phyloP scores from a whole-genome alignment of 2,329 filamentous ascomycete species.

The Claviceps digitariae region DNA sequence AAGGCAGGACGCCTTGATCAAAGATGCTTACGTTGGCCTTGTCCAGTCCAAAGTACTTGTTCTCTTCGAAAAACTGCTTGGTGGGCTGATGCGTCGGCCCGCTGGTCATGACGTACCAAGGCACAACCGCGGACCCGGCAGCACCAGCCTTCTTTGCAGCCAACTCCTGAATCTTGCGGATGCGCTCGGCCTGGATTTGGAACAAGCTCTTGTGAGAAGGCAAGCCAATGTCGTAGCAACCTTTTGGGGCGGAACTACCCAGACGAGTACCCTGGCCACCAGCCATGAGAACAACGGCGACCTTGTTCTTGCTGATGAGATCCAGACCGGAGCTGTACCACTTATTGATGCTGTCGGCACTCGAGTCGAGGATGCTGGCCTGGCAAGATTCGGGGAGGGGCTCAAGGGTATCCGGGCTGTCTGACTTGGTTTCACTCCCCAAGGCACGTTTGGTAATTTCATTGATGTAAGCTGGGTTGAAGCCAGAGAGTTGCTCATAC shows the following conservation, averaged over 20 bases:
- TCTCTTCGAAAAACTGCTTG: conserved; percentile 81
- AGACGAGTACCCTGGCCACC: conserved; percentile 92
- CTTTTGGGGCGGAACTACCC: conserved; percentile 91
- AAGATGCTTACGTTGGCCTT: conserved; percentile 84
- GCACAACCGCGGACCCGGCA: conserved; percentile 50
- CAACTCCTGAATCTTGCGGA: conserved; percentile 70
- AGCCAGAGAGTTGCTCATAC: conserved; percentile 66
- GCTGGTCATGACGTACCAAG: conserved; percentile 99
- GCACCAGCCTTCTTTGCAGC: conserved; percentile 54
- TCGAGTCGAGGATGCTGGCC: conserved; percentile 85
- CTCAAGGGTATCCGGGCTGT: conserved; percentile 51
- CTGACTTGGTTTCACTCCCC: conserved; percentile 57
- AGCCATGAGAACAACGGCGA: conserved; percentile 88
- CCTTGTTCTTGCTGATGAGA: conserved; percentile 61
- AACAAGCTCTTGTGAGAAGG: conserved; percentile 90
- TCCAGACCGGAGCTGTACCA: conserved; percentile 81
- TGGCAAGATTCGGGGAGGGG: conserved; percentile 76
- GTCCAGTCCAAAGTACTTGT: conserved; percentile 81
- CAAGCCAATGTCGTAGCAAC: conserved; percentile 92
- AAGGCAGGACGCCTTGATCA: conserved; percentile 92
- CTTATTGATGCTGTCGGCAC: conserved; percentile 58
- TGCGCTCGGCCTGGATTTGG: conserved; percentile 93
- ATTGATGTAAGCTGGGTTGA: conserved; percentile 82
- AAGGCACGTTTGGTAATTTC: conserved; percentile 71
- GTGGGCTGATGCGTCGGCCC: conserved; percentile 85